These are phyloP conservation scores for Ashbya aceris DNA, from an alignment of 1,139 yeast genomes.

Conservation along the genomic window DNA sequence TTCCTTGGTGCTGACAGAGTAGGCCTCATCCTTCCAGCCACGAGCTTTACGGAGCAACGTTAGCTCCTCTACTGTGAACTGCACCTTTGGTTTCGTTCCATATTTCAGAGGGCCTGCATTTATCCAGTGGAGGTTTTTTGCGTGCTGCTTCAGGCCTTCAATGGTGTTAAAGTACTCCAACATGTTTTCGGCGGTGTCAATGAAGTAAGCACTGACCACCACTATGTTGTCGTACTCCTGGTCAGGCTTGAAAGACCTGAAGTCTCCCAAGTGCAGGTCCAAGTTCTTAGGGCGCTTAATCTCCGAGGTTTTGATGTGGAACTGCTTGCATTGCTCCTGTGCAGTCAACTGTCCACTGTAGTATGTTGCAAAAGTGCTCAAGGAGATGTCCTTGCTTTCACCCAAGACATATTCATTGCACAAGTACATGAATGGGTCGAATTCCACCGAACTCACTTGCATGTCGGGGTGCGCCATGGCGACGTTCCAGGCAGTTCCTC, in stretches of 20 bases:
- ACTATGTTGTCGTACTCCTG: slow-evolving; percentile 39
- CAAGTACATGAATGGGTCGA: slow-evolving; percentile 59
- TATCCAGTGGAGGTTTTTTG: slow-evolving; percentile 55
- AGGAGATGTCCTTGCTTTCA: slow-evolving; percentile 11
- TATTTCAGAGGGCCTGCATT: slow-evolving; percentile 82
- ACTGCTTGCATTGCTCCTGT: slow-evolving; percentile 45
- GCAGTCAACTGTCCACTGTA: slow-evolving; percentile 56
- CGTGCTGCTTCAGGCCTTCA: slow-evolving; percentile 37
- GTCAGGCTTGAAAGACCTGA: slow-evolving; percentile 40
- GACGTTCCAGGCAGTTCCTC: slow-evolving; percentile 58
- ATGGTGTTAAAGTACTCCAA: slow-evolving; percentile 63
- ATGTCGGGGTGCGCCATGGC: slow-evolving; percentile 31
- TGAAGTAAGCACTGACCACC: slow-evolving; percentile 63
- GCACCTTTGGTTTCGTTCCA: slow-evolving; percentile 78
- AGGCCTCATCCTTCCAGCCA: slow-evolving; percentile 54
- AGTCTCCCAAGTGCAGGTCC: slow-evolving; percentile 52
- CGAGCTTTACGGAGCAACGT: slow-evolving; percentile 38
- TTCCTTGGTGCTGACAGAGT: slow-evolving; percentile 28
- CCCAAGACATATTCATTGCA: slow-evolving; percentile 49
- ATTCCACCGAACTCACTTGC: slow-evolving; percentile 62
- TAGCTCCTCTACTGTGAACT: slow-evolving; percentile 59
- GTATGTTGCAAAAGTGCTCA: slow-evolving; percentile 63
- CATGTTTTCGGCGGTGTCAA: slow-evolving; percentile 82
- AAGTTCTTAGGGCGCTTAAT: slow-evolving; percentile 39
- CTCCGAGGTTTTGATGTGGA: slow-evolving; percentile 31